Evolutionary conservation across 1,284 basidiomycete genomes (phyloP), one percentile per base, ranked within the genome.

Genomic region (Ganoderma lingzhi): DNA sequence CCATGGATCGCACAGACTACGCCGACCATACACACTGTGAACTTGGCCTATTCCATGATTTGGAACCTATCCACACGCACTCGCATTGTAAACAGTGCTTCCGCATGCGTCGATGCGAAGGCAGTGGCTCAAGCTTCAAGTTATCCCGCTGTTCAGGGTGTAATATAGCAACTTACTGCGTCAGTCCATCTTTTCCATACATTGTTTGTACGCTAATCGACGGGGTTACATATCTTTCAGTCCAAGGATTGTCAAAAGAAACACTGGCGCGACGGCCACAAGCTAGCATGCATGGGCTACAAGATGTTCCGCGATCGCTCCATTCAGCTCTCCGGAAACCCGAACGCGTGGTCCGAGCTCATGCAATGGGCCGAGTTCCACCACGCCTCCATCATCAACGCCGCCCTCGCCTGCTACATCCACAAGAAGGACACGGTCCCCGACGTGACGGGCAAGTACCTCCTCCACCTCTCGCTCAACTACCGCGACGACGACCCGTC

Each of bases 31-130:
- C 44, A 10, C 65, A 66, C 65, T 66, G 65, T 30, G 44, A 45
- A 45, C 44, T 45, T 8, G 59, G 67, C 19, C 63, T 55, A 9
- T 69, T 69, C 37, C 64, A 69, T 42, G 28, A 37, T 14, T 39
- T 32, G 5, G 53, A 45, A 10, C 68, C 63, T 2, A 39, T 69
- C 14, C 68, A 69, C 53, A 62, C 63, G 3, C 68, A 69, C 35
- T 9, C 60, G 14, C 68, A 65, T 32, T 69, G 68, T 63, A 65
- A 69, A 41, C 59, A 59, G 2, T 69, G 68, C 55, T 63, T 62
- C 28, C 68, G 53, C 15, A 69, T 69, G 68, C 64, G 60, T 12
- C 45, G 68, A 6, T 65, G 64, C 61, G 64, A 63, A 39, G 64
- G 68, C 42, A 62, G 30, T 30, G 32, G 55, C 55, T 23, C 51